A percentile compares a stretch with the other conserved stretches of the same genome.
These are phyloP conservation scores for Raphanus hybrid DNA, from an alignment of 441 rosid species.

Conservation along the genomic window DNA sequence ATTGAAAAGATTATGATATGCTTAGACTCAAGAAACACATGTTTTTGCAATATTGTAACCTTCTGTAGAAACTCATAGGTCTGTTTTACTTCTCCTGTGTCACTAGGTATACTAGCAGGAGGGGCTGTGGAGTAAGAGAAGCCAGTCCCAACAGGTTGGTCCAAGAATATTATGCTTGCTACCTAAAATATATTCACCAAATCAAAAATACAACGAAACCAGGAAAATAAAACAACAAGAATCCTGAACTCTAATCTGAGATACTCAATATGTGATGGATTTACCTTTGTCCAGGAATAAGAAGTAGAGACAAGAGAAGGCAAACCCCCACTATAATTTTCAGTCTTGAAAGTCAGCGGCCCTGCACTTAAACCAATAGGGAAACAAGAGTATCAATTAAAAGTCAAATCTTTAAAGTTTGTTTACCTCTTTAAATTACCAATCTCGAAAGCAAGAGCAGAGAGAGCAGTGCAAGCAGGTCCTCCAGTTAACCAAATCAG, in stretches of 20 bases:
- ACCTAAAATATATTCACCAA: constrained; percentile 40
- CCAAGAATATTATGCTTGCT: constrained; percentile 64
- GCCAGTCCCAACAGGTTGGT: constrained; percentile 69
- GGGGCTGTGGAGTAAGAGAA: constrained; percentile 58
- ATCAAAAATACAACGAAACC: neutral
- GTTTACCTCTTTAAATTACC: constrained; percentile 46
- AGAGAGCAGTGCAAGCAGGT: constrained; percentile 66
- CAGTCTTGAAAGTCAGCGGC: constrained; percentile 50
- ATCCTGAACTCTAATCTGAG: constrained; percentile 21
- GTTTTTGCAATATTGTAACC: constrained; percentile 34
- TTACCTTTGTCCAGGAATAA: constrained; percentile 67
- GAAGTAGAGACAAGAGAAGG: constrained; percentile 67
- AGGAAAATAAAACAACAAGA: neutral
- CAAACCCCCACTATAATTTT: constrained; percentile 59
- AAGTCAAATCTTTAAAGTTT: neutral
- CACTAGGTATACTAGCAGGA: constrained; percentile 44
- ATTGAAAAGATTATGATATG: constrained; percentile 22
- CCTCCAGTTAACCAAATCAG: constrained; percentile 85
- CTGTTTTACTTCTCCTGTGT: constrained; percentile 45
- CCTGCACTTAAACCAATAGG: constrained; percentile 44
- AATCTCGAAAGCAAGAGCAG: constrained; percentile 53
- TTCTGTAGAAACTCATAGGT: constrained; percentile 53
- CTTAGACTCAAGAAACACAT: neutral
- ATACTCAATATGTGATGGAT: neutral
- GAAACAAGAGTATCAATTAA: neutral